These are phyloP conservation scores for Cryptococcus maquisensis DNA, from an alignment of 1,284 basidiomycete species.

Conservation along the genomic window DNA sequence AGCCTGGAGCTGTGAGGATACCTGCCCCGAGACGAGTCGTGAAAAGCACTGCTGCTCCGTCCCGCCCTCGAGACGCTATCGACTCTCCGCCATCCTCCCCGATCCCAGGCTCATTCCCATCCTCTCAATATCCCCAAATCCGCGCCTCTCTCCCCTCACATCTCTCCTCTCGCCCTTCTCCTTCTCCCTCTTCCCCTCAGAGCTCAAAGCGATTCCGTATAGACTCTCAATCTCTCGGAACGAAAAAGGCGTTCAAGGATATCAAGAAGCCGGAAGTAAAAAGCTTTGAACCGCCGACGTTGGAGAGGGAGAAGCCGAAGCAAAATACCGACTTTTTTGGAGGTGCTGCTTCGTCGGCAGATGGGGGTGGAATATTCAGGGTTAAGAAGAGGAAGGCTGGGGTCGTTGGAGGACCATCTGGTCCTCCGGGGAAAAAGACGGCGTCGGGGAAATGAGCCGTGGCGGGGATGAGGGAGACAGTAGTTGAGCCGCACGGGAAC, in stretches of 20 bases:
- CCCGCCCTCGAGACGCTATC: neutral
- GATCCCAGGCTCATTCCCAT: conserved; percentile 20
- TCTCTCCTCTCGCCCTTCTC: conserved; percentile 2
- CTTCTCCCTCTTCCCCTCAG: neutral
- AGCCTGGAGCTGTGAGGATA: neutral
- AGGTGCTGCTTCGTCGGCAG: neutral
- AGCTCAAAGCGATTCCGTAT: conserved; percentile 8
- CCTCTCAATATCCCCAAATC: conserved; percentile 4
- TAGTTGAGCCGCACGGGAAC: no score
- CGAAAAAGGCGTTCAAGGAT: conserved; percentile 8
- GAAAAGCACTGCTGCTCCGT: neutral
- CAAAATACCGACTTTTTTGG: conserved; percentile 16
- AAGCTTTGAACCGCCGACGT: conserved; percentile 16
- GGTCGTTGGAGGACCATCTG: neutral
- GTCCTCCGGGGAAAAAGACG: no score
- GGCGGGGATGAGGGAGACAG: no score
- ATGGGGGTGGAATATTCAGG: neutral
- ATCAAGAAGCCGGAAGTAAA: conserved; percentile 10
- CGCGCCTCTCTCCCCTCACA: conserved; percentile 15
- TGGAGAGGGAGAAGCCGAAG: conserved; percentile 7
- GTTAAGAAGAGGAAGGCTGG: neutral
- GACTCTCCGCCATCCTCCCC: conserved; percentile 2
- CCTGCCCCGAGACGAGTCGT: neutral
- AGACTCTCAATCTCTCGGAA: neutral
- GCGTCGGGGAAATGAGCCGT: no score